Base-by-base conservation (phyloP, 1,284 basidiomycete species). In the Fistulinella cinereoalba region DNA sequence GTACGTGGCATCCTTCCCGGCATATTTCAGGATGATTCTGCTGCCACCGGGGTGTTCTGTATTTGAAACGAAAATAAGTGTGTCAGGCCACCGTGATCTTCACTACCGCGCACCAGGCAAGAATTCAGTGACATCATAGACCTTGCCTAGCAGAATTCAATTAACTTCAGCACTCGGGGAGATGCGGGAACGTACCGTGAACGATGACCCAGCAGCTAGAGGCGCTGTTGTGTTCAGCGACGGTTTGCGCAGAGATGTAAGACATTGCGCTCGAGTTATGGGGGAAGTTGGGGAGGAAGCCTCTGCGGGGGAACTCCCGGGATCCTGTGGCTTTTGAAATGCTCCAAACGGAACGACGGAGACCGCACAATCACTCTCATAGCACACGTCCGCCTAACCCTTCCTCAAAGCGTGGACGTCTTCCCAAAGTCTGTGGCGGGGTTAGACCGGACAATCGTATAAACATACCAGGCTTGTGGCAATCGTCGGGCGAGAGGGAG, bases 111-210 rank as follows among this genome's bases (percentile, higher is more conserved):
- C 51, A 80, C 79, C 73, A 47, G 77, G 74, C 41, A 85, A 64
- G 61, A 85, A 86, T 41, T 85, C 81, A 9, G 82, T 83, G 27
- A 85, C 80, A 63, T 86, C 84, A 66, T 85, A 88, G 3, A 83
- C 83, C 34, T 83, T 74, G 45, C 80, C 79, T 80, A 46, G 25
- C 22, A 37, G 19, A 19, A 38, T 43, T 21, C 41, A 25, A 28
- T n/a, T 22, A 23, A 24, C 28, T 37, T 2, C 11, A 29, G 9
- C n/a, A 24, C 16, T 42, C 13, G 41, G 34, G 29, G 31, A 41
- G 24, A 15, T 25, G 31, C 18, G 34, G 40, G 11, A 24, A 52
- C 72, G 40, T 44, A 77, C 81, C 83, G 59, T 87, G 84, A 7
- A 89, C 76, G 47, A 88, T 83, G 55, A 88, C 80, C 84, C 85